Percentiles rank a stretch among this genome's conserved stretches.
These are phyloP conservation scores for Acorus calamus DNA, from an alignment of 106 monocot species.

Conservation along the genomic window DNA sequence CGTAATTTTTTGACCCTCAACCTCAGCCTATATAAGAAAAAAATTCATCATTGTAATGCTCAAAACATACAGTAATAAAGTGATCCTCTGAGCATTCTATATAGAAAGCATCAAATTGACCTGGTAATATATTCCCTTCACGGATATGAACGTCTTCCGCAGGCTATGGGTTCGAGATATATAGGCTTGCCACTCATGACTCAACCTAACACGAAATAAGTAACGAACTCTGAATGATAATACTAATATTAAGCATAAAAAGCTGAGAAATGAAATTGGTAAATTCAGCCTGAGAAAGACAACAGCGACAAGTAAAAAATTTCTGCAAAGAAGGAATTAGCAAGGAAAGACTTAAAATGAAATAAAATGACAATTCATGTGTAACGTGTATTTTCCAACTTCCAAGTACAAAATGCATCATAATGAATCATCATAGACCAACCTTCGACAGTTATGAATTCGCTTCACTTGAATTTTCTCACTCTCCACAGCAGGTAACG, in stretches of 20 bases:
- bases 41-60: no score
- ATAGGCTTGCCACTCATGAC: conserved; percentile 98
- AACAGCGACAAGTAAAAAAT: neutral
- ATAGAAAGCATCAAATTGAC: conserved; percentile 19
- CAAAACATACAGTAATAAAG: neutral
- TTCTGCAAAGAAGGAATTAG: neutral
- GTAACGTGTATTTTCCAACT: no score
- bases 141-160: conserved; percentile 86
- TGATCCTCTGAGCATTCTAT: neutral
- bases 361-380: no score
- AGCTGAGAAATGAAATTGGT: no score
- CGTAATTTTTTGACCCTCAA: conserved; percentile 86
- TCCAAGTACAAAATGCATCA: no score
- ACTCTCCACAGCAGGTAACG: conserved; percentile 74
- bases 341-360: no score
- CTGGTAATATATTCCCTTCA: conserved; percentile 99
- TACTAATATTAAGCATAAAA: no score
- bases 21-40: conserved; percentile 57
- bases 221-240: no score
- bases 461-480: conserved; percentile 74
- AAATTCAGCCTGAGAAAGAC: neutral
- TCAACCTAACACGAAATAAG: conserved; percentile 39
- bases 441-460: conserved; percentile 91
- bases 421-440: neutral
- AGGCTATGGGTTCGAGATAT: conserved; percentile 75